These are phyloP conservation scores for Phaseolus coccineus DNA, from an alignment of 331 rosid species.

Conservation along the genomic window DNA sequence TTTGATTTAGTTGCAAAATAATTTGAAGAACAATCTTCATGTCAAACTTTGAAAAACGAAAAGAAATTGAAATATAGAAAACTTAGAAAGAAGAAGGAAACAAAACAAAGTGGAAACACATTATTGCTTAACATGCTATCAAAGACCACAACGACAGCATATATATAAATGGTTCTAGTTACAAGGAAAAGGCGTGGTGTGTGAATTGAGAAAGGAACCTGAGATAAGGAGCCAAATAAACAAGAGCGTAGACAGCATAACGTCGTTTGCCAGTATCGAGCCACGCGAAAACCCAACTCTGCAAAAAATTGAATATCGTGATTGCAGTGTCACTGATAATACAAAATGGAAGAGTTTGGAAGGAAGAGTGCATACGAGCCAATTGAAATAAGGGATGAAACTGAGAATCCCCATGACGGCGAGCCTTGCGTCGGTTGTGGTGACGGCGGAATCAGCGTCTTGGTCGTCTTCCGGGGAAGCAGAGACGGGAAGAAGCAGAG, in stretches of 20 bases:
- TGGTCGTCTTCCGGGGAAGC: constrained; percentile 43
- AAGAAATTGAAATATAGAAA: too few relatives aligned
- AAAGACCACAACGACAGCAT: too few relatives aligned
- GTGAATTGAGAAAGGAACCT: constrained; percentile 57
- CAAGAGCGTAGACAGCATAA: constrained; percentile 86
- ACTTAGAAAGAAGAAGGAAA: too few relatives aligned
- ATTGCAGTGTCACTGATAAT: background rate
- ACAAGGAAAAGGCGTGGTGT: too few relatives aligned
- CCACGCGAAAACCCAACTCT: constrained; percentile 99
- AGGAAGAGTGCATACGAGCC: constrained; percentile 62
- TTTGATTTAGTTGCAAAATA: too few relatives aligned
- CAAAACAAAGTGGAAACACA: too few relatives aligned
- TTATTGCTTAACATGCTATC: too few relatives aligned
- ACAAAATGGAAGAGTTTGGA: background rate
- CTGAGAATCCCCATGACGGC: constrained; percentile 87
- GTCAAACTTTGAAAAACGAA: too few relatives aligned
- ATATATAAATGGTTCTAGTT: too few relatives aligned
- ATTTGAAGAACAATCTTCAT: too few relatives aligned
- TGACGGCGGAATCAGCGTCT: constrained; percentile 59
- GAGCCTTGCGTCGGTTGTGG: constrained; percentile 72
- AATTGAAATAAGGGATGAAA: constrained; percentile 95
- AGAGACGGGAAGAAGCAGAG: constrained; percentile 64
- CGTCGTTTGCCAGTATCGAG: constrained; percentile 80
- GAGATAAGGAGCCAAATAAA: constrained; percentile 82
- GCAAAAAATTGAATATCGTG: background rate